A percentile compares a stretch with the other conserved stretches of the same genome.
Evolutionary conservation across 108 stramenopile species (phyloP).

Genomic region (Poteriospumella lacustris): DNA sequence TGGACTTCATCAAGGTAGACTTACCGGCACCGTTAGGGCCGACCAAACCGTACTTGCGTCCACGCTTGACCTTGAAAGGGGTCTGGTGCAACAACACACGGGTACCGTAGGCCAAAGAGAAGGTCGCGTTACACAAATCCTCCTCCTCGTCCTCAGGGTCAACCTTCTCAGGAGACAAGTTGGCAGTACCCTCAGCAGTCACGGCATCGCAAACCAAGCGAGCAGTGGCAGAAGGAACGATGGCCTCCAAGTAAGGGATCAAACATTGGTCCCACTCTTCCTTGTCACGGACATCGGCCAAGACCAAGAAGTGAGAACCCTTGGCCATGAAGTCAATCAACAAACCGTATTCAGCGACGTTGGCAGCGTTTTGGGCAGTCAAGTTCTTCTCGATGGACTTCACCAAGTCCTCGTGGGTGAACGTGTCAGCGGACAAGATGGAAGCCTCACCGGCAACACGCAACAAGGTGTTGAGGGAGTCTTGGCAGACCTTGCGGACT

Average conservation of each 20-base stretch:
- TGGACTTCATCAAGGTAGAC: conserved; percentile 7
- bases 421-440: not conserved
- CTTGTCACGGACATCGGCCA: not conserved
- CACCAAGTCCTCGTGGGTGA: not conserved
- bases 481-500: not conserved
- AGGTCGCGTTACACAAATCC: not conserved
- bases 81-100: not conserved
- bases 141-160: conserved; percentile 12
- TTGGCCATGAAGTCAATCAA: not conserved
- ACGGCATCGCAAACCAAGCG: not conserved
- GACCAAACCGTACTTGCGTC: conserved; percentile 1
- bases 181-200: not conserved
- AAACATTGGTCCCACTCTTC: not conserved
- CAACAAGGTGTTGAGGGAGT: not conserved
- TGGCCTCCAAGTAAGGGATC: not conserved
- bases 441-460: not conserved
- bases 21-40: conserved; percentile 13
- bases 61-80: not conserved
- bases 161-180: not conserved
- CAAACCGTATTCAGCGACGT: not conserved
- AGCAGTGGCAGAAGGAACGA: not conserved
- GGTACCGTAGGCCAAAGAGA: conserved; percentile 18
- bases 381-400: not conserved
- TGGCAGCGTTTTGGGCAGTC: not conserved
- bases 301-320: not conserved